These are phyloP conservation scores for Termitomyces sp. DNA, from an alignment of 768 basidiomycete genomes.

Conservation along the genomic window DNA sequence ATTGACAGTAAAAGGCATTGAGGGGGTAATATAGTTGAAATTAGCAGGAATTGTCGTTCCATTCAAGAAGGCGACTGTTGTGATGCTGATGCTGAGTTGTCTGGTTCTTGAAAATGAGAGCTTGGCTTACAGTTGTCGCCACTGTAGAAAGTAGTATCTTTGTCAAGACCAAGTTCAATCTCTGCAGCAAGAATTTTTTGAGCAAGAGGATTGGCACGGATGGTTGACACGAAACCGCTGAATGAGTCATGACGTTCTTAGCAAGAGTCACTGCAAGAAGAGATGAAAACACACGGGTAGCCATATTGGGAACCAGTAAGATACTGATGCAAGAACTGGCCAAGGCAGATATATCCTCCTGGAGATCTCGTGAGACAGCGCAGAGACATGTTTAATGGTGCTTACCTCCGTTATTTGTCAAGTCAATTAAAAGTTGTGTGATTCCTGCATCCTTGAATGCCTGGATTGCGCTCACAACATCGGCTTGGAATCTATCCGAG, in stretches of 20 bases:
- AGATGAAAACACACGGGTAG: slow-evolving; percentile 36
- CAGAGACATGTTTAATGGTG: not conserved
- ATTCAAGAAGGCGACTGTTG: slow-evolving; percentile 42
- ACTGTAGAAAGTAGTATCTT: slow-evolving; percentile 35
- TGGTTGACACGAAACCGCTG: slow-evolving; percentile 53
- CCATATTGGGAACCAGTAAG: slow-evolving; percentile 45
- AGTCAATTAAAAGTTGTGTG: slow-evolving; percentile 47
- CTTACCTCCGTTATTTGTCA: slow-evolving; percentile 58
- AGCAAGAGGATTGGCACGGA: slow-evolving; percentile 50
- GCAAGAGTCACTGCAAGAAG: not conserved
- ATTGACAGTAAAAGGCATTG: slow-evolving; percentile 36
- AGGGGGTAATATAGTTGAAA: slow-evolving; percentile 40
- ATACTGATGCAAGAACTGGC: slow-evolving; percentile 53
- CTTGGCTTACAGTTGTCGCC: slow-evolving; percentile 43
- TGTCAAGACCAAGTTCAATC: slow-evolving; percentile 38
- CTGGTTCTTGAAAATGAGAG: not conserved
- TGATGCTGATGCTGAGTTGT: not conserved
- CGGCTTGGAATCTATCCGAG: slow-evolving; percentile 45
- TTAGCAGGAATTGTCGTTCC: slow-evolving; percentile 31
- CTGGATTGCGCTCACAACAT: slow-evolving; percentile 38
- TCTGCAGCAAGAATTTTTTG: slow-evolving; percentile 51
- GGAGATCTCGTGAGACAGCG: not conserved
- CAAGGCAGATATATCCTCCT: slow-evolving; percentile 62
- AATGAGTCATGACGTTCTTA: not conserved
- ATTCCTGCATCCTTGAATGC: slow-evolving; percentile 44